Conservation (phyloP, 2,329 filamentous ascomycete genomes). For the Talaromyces amestolkiae region DNA sequence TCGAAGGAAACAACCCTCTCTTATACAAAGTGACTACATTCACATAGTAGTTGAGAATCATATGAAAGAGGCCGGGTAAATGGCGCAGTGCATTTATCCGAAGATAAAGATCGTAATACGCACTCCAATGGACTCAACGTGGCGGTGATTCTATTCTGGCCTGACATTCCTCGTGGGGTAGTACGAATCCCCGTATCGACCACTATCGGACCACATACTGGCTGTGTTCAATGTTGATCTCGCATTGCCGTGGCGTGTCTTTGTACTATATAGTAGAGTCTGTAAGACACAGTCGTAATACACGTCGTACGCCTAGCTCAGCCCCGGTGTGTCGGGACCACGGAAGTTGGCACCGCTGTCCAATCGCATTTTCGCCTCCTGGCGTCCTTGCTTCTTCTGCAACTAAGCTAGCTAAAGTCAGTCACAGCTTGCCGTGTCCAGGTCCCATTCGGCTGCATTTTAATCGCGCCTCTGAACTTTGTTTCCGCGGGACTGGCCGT, state of each 20-base stretch:
- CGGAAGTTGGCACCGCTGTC: not conserved
- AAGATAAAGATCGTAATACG: not conserved
- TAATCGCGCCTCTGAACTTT: not conserved
- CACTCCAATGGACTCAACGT: not conserved
- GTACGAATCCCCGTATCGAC: not conserved
- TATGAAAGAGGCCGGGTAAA: not conserved
- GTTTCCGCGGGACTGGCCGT: not conserved
- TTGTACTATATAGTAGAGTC: too few species aligned
- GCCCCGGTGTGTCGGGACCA: not conserved
- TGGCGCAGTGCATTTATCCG: not conserved
- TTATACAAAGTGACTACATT: too few species aligned
- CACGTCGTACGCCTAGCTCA: not conserved
- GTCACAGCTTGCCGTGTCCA: not conserved
- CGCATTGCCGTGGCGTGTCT: not conserved
- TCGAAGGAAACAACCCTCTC: too few species aligned
- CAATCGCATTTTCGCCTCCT: not conserved
- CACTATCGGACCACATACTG: not conserved
- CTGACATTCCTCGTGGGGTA: not conserved
- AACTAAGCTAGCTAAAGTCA: not conserved
- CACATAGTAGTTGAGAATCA: too few species aligned
- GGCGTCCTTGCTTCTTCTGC: conserved; percentile 1
- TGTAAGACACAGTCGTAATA: not conserved
- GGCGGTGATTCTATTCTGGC: not conserved
- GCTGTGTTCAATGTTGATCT: not conserved
- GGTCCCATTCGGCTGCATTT: not conserved